These are phyloP conservation scores for Protoeuglena noctilucae DNA, from an alignment of 139 green algal species.

Conservation along the genomic window DNA sequence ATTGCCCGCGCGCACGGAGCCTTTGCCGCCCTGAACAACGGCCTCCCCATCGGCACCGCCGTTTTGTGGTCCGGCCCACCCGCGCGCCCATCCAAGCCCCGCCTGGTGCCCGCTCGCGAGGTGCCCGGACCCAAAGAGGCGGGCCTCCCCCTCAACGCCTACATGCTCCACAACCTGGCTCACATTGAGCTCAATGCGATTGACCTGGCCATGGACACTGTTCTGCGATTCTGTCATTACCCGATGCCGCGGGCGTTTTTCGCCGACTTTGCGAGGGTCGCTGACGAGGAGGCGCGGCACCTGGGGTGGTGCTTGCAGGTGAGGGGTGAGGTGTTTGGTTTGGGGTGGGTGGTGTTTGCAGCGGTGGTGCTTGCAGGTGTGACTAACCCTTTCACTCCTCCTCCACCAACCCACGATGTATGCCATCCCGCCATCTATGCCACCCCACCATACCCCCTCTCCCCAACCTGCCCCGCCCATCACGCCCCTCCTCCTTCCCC, in stretches of 20 bases:
- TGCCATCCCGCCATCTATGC: no score
- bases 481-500: no score
- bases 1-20: no score
- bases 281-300: slow-evolving; percentile 64
- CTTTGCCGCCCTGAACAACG: no score
- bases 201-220: slow-evolving; percentile 71
- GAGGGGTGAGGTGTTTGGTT: slow-evolving; percentile 14
- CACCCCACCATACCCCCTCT: no score
- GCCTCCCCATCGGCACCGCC: no score
- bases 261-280: slow-evolving; percentile 62
- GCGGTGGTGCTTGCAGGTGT: not conserved
- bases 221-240: slow-evolving; percentile 44
- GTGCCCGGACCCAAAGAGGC: not conserved
- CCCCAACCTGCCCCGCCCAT: no score
- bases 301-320: slow-evolving; percentile 48
- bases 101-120: not conserved
- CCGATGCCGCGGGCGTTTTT: slow-evolving; percentile 46
- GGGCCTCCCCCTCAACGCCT: not conserved
- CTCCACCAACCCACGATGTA: no score
- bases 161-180: slow-evolving; percentile 59
- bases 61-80: no score
- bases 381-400: no score
- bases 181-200: slow-evolving; percentile 76
- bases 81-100: no score
- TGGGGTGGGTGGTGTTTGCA: not conserved